Conservation (phyloP, 2,329 filamentous ascomycete genomes). For the Fonsecaea monophora region DNA sequence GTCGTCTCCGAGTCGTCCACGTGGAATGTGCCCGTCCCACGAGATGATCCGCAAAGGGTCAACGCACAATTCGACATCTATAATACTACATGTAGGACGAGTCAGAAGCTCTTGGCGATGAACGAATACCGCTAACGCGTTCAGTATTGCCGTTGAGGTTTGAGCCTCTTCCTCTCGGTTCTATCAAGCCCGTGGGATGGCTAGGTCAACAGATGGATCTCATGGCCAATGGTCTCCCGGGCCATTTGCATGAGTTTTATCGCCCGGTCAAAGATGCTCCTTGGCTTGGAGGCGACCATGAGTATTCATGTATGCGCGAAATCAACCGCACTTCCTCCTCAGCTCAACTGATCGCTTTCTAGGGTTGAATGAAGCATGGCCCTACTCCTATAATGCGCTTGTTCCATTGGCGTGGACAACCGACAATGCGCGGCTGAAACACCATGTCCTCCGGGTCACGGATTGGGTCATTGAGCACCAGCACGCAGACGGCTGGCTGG, state of each 20-base stretch:
- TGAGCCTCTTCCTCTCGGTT: slow-evolving; percentile 56
- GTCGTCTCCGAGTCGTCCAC: neutral
- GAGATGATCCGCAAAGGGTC: slow-evolving; percentile 27
- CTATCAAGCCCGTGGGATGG: slow-evolving; percentile 60
- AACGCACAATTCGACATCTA: slow-evolving; percentile 23
- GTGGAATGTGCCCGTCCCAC: slow-evolving; percentile 24
- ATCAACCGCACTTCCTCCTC: neutral
- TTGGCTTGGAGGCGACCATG: slow-evolving; percentile 60
- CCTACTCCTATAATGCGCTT: slow-evolving; percentile 66
- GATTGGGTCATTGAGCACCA: slow-evolving; percentile 59
- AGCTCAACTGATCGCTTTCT: neutral
- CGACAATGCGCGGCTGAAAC: slow-evolving; percentile 58
- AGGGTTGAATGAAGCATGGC: slow-evolving; percentile 60
- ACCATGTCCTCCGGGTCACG: slow-evolving; percentile 55
- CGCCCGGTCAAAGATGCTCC: slow-evolving; percentile 59
- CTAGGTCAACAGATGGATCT: slow-evolving; percentile 58
- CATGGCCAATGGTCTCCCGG: slow-evolving; percentile 60
- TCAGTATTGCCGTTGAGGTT: slow-evolving; percentile 48
- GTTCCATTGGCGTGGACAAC: slow-evolving; percentile 63
- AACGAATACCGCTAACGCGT: neutral
- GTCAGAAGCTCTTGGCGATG: neutral
- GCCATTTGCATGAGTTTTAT: slow-evolving; percentile 63
- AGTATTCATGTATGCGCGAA: slow-evolving; percentile 54
- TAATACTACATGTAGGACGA: slow-evolving; percentile 29
- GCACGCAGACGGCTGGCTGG: slow-evolving; percentile 64